phyloP scores from a whole-genome alignment of 768 basidiomycete species.

The Leucocoprinus leucothites region DNA sequence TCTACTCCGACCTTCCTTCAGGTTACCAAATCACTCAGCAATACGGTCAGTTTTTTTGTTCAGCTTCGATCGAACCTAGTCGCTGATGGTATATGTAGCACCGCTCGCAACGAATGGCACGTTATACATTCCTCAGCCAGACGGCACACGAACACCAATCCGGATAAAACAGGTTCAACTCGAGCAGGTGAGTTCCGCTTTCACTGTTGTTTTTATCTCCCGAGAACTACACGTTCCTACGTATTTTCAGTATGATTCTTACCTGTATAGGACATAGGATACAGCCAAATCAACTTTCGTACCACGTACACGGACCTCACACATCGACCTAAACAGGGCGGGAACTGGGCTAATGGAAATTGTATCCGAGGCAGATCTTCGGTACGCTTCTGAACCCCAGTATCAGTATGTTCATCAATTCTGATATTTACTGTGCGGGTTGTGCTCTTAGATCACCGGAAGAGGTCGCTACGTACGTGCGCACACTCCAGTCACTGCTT shows the following conservation, averaged over 20 bases:
- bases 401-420: background rate
- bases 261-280: conserved; percentile 48
- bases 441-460: conserved; percentile 68
- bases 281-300: conserved; percentile 82
- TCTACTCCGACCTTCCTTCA: conserved; percentile 90
- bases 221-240: background rate
- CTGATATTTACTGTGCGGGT: conserved; percentile 24
- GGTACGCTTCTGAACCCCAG: conserved; percentile 34
- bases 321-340: conserved; percentile 88
- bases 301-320: conserved; percentile 44
- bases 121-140: conserved; percentile 42
- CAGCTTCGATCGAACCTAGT: background rate
- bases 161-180: conserved; percentile 93
- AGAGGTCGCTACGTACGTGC: conserved; percentile 86
- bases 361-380: conserved; percentile 90
- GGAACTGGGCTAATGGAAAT: conserved; percentile 93
- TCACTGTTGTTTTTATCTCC: background rate
- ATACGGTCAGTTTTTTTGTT: conserved; percentile 54
- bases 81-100: conserved; percentile 38
- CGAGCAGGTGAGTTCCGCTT: conserved; percentile 69
- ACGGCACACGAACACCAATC: conserved; percentile 21
- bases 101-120: conserved; percentile 73
- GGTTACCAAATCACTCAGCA: conserved; percentile 98
- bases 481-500: conserved; percentile 75
- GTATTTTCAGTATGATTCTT: background rate